Base-by-base conservation (phyloP, 257 asterid species). In the Salvia miltiorrhiza region DNA sequence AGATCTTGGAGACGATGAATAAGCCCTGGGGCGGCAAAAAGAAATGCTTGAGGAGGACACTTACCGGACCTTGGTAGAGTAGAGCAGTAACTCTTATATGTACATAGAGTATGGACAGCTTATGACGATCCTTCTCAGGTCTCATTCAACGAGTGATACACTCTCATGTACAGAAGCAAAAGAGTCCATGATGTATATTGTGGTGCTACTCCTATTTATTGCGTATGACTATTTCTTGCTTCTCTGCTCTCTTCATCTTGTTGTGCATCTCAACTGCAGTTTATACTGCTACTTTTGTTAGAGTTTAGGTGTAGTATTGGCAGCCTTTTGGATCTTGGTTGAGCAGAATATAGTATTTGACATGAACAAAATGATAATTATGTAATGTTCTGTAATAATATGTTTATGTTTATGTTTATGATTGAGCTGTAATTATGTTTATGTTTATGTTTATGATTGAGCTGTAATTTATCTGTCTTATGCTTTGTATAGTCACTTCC, bases 51-150 rank as follows among this genome's bases (percentile, higher is more conserved):
- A 78, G 96, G 63, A 86, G 98, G 83, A 86, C 97, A 10, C 41
- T 82, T 74, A 90, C 97, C 7, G 97, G 98, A 64, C 98, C 94
- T 45, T 92, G 94, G 96, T 89, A 86, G 79, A 43, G 57, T 20
- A 43, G 63, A 52, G 70, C 50, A 21, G 40, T 20, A 45, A 47
- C 14, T 52, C 47, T n/a, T 58, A 72, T 35, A 67, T 65, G 77
- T 64, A 37, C 73, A 63, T 61, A 50, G 73, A 11, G 73, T 69
- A 48, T 62, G 50, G 37, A 64, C 54, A 41, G 66, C 66, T 37
- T 67, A 47, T 26, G 62, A 48, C 41, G 81, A 72, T 74, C 76
- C 68, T 49, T 65, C 16, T 56, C 11, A 11, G 81, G 66, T 59
- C 67, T 58, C 49, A 16, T 37, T 47, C 35, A 44, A 8, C 33